Percentiles rank a stretch among this genome's conserved stretches.
phyloP scores from a whole-genome alignment of 2,329 filamentous ascomycete genomes.

The Xylaria sp. region DNA sequence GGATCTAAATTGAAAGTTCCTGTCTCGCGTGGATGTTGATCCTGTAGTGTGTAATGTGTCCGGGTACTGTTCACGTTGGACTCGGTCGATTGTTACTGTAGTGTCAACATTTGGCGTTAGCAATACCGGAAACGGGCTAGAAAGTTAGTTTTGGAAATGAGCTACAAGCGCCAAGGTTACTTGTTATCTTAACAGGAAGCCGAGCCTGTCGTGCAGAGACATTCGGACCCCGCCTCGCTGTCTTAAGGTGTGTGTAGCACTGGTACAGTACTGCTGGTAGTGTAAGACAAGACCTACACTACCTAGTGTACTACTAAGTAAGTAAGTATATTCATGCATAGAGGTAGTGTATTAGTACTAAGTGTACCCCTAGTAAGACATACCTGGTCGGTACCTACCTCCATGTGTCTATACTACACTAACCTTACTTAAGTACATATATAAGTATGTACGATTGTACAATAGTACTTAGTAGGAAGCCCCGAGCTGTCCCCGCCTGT shows the following conservation, averaged over 20 bases:
- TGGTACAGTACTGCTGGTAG: too few species aligned
- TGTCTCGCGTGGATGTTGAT: conserved; percentile 11
- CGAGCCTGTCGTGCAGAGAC: conserved; percentile 23
- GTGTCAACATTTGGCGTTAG: conserved; percentile 3
- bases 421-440: too few species aligned
- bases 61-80: conserved; percentile 21
- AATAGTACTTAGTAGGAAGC: conserved; percentile 1
- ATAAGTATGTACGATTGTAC: too few species aligned
- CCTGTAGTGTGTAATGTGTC: not conserved
- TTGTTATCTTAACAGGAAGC: conserved; percentile 37
- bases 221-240: conserved; percentile 5
- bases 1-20: conserved; percentile 28
- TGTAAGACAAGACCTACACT: not conserved
- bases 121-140: not conserved
- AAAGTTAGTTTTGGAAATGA: not conserved
- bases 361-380: too few species aligned
- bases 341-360: too few species aligned
- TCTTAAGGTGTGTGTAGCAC: not conserved
- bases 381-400: too few species aligned
- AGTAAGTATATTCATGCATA: too few species aligned
- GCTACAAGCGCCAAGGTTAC: not conserved
- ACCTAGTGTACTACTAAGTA: not conserved
- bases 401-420: too few species aligned
- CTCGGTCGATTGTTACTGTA: conserved; percentile 27
- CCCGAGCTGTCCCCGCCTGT: conserved; percentile 6